Percentiles rank a stretch among this genome's conserved stretches.
phyloP scores from a whole-genome alignment of 805 yeast genomes.

The Ogataea minuta region DNA sequence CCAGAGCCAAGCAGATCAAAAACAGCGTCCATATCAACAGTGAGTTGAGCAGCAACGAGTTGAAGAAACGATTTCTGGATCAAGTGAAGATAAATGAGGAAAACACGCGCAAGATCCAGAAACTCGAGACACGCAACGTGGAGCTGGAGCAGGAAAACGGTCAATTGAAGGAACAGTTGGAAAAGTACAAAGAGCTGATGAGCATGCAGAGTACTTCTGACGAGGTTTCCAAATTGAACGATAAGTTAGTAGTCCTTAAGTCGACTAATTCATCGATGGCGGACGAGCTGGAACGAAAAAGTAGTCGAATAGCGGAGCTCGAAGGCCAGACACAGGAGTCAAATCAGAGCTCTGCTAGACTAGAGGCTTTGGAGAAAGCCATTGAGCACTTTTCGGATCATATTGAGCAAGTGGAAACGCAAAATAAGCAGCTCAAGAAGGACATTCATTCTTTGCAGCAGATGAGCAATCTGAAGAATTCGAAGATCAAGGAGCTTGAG shows the following conservation, averaged over 20 bases:
- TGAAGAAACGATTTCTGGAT: conserved; percentile 24
- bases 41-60: conserved; percentile 26
- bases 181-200: conserved; percentile 18
- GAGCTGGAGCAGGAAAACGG: conserved; percentile 43
- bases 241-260: conserved; percentile 19
- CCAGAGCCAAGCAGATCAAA: conserved; percentile 64
- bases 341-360: conserved; percentile 34
- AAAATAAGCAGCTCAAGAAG: conserved; percentile 53
- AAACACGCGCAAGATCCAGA: conserved; percentile 21
- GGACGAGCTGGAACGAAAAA: conserved; percentile 26
- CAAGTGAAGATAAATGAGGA: conserved; percentile 23
- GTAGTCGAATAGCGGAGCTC: conserved; percentile 17
- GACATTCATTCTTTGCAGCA: conserved; percentile 55
- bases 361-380: conserved; percentile 55
- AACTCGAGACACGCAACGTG: conserved; percentile 27
- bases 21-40: conserved; percentile 62
- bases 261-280: conserved; percentile 20
- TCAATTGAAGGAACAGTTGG: conserved; percentile 35
- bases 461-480: conserved; percentile 55
- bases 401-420: conserved; percentile 59
- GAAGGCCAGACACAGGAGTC: conserved; percentile 12
- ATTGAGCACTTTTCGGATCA: conserved; percentile 56
- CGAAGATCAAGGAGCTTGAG: conserved; percentile 55
- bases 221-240: conserved; percentile 28
- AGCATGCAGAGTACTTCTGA: conserved; percentile 13